Evolutionary conservation across 176 grass and related monocot species (phyloP), one percentile per base, ranked within the genome.

Genomic region (Bromus sterilis): DNA sequence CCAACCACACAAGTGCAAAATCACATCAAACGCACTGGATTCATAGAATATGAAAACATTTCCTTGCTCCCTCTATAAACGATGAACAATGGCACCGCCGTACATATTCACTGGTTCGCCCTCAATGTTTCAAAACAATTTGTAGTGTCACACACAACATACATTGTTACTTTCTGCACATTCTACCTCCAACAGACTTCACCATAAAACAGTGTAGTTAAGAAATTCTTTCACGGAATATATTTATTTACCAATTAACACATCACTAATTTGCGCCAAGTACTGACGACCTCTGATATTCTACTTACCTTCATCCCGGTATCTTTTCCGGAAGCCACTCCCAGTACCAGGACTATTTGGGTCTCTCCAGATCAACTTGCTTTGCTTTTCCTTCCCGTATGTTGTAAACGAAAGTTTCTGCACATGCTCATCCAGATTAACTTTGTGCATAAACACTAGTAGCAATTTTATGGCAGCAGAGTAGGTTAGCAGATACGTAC

Each of bases 331-430:
- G 34, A 85, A 77, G 60, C 76, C 85, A 84, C 84, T 75, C 71
- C 83, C 83, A 75, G 84, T 68, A 80, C 51, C 64, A 21, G 89
- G 89, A 74, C 93, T 99, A 66, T 78, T 78, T 88, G 87, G 85
- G 36, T 83, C 87, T 85, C 85, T 93, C 96, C 96, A 99, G 62
- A 93, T 83, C 73, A 92, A 42, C 77, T 91, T 99, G 87, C 93
- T 99, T 80, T 99, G 91, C 79, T 93, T 93, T 81, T 93, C 90
- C 61, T 93, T 95, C 46, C 93, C 96, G 82, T 93, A 73, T 76
- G 89, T 93, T 36, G 87, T 79, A 65, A 93, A 99, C 71, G 89
- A 91, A 79, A 95, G 93, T 85, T 93, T 93, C 93, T 99, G 87
- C 82, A 93, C 31, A 42, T 89, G 71, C 55, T 59, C 71, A 80